Percentiles rank a stretch among this genome's conserved stretches.
Evolutionary conservation across 257 asterid species (phyloP).

Genomic region (Knoxia roxburghii): DNA sequence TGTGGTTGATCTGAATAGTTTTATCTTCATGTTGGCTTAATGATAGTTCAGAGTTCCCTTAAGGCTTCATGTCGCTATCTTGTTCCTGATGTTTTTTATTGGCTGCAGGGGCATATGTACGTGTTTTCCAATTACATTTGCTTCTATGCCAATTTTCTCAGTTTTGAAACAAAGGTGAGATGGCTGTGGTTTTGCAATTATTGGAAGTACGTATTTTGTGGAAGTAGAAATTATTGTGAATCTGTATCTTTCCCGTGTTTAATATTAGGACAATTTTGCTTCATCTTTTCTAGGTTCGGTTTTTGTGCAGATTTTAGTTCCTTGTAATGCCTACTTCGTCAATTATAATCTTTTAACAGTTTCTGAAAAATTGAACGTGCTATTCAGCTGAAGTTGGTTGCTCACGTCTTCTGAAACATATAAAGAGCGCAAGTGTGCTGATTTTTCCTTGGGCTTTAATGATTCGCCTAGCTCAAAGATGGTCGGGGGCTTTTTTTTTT

Average conservation of each 20-base stretch:
- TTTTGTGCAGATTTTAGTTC: background rate
- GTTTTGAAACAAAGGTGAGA: slow-evolving; percentile 95
- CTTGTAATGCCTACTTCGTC: background rate
- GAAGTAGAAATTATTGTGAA: background rate
- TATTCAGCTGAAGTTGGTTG: background rate
- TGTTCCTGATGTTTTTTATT: slow-evolving; percentile 11
- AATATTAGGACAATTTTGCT: background rate
- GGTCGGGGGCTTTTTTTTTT: too few relatives aligned
- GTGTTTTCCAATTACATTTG: slow-evolving; percentile 72
- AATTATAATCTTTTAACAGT: background rate
- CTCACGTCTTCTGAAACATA: too few relatives aligned
- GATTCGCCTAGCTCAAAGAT: background rate
- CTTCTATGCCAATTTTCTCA: slow-evolving; percentile 94
- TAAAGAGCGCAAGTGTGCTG: too few relatives aligned
- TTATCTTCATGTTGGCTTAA: background rate
- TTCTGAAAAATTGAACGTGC: too few relatives aligned
- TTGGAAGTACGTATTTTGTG: background rate
- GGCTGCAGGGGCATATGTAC: slow-evolving; percentile 96
- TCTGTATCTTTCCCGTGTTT: background rate
- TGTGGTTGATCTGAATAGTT: background rate
- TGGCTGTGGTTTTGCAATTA: background rate
- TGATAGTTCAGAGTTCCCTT: background rate
- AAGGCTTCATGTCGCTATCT: background rate
- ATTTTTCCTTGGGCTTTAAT: background rate
- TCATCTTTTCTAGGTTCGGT: background rate